A percentile compares a stretch with the other conserved stretches of the same genome.
Conservation (phyloP, 1,284 basidiomycete genomes). For the Apiotrichum montevideense region DNA sequence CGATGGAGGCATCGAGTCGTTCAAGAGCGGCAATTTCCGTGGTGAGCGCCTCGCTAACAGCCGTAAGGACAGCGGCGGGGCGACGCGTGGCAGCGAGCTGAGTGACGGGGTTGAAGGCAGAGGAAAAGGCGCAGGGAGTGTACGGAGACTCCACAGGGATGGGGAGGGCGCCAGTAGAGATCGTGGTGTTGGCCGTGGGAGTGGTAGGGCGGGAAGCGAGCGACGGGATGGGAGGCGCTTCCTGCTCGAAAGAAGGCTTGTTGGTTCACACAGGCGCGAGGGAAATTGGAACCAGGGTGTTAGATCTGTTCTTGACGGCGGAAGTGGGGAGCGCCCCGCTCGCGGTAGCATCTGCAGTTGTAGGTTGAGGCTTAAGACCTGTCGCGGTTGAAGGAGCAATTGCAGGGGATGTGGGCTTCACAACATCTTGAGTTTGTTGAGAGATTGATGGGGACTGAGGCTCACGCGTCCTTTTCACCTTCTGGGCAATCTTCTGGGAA, state of each 20-base stretch:
- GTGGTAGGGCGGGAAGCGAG: neutral
- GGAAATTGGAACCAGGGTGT: neutral
- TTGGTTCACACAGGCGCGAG: constrained; percentile 5
- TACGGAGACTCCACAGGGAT: neutral
- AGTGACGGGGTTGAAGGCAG: constrained; percentile 1
- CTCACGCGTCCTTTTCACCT: neutral
- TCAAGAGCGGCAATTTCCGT: neutral
- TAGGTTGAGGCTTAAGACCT: neutral
- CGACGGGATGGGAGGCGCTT: neutral
- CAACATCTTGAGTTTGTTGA: neutral
- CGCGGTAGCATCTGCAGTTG: no score
- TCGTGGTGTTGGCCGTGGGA: constrained; percentile 5
- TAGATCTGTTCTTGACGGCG: neutral
- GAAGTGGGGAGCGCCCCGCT: no score
- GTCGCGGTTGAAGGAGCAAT: neutral
- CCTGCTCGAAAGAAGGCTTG: neutral
- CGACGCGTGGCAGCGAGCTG: constrained; percentile 5
- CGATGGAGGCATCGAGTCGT: neutral
- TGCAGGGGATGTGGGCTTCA: neutral
- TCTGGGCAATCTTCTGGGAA: neutral
- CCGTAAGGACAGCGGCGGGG: neutral
- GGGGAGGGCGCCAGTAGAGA: neutral
- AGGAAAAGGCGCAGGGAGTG: neutral
- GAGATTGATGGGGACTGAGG: neutral
- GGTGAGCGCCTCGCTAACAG: neutral